phyloP scores from a whole-genome alignment of 495 filamentous ascomycete species.

The Penicillium macrosclerotiorum region DNA sequence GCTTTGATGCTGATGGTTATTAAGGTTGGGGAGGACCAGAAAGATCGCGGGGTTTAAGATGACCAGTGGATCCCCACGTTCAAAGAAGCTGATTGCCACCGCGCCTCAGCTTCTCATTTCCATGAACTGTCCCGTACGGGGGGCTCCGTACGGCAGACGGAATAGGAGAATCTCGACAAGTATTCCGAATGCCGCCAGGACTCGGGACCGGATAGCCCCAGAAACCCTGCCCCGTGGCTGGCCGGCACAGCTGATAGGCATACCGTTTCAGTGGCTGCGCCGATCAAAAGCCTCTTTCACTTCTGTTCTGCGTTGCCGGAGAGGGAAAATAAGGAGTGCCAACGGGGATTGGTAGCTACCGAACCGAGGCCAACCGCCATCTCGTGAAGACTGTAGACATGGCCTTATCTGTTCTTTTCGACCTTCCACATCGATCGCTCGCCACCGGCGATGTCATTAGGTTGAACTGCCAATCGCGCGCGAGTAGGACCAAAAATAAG shows the following conservation, averaged over 20 bases:
- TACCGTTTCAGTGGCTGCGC: neutral
- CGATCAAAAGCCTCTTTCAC: slow-evolving; percentile 5
- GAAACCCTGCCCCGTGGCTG: too few species aligned
- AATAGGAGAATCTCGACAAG: too few species aligned
- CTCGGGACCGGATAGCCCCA: too few species aligned
- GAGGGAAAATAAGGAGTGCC: neutral
- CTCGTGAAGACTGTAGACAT: slow-evolving; percentile 10
- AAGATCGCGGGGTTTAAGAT: slow-evolving; percentile 21
- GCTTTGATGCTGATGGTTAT: too few species aligned
- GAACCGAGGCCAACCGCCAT: slow-evolving; percentile 18
- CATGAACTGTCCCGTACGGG: too few species aligned
- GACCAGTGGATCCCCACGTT: slow-evolving; percentile 26
- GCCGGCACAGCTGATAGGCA: too few species aligned
- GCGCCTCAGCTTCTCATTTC: too few species aligned
- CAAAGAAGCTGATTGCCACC: too few species aligned
- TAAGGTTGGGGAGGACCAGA: slow-evolving; percentile 18
- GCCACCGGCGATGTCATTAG: slow-evolving; percentile 3
- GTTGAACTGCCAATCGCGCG: neutral
- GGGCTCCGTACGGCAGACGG: too few species aligned
- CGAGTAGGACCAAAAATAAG: too few species aligned
- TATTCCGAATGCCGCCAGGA: too few species aligned
- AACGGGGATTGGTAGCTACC: slow-evolving; percentile 2
- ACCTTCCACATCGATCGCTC: slow-evolving; percentile 13
- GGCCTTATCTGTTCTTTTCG: neutral
- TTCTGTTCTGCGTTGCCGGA: neutral